A percentile compares a stretch with the other conserved stretches of the same genome.
Evolutionary conservation across 2,329 filamentous ascomycete species (phyloP).

Genomic region (Colletotrichum euphorbiae): DNA sequence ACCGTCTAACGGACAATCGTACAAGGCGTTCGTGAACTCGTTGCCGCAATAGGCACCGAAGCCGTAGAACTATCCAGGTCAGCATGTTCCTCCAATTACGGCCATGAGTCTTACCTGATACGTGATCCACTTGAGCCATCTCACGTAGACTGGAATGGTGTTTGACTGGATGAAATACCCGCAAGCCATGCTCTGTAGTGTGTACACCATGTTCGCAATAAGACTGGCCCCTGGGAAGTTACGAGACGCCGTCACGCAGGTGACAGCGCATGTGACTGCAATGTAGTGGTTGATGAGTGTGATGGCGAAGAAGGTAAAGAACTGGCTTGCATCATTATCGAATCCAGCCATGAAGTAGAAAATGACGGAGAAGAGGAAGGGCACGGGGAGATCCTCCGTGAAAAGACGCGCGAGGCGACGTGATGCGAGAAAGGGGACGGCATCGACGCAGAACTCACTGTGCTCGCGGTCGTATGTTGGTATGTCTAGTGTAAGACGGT

Average conservation of each 20-base stretch:
- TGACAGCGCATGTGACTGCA: constrained; percentile 76
- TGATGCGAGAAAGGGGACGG: constrained; percentile 77
- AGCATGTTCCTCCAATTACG: constrained; percentile 45
- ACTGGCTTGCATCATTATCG: constrained; percentile 70
- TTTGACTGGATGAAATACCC: constrained; percentile 82
- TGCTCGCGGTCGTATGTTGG: constrained; percentile 81
- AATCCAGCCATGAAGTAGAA: constrained; percentile 86
- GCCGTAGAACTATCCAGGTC: constrained; percentile 68
- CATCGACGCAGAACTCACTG: constrained; percentile 77
- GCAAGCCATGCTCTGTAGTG: constrained; percentile 78
- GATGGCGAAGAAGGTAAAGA: constrained; percentile 78
- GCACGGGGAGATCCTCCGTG: constrained; percentile 79
- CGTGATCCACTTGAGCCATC: constrained; percentile 79
- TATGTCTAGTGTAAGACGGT: constrained; percentile 80
- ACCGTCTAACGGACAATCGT: constrained; percentile 75
- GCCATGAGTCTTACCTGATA: constrained; percentile 60
- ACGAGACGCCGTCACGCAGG: constrained; percentile 73
- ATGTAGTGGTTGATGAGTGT: constrained; percentile 79
- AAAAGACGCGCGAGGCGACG: constrained; percentile 75
- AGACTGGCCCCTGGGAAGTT: constrained; percentile 78
- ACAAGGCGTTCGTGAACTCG: constrained; percentile 78
- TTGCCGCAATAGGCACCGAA: constrained; percentile 79
- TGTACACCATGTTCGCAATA: constrained; percentile 79
- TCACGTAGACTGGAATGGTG: constrained; percentile 80
- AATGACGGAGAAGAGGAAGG: constrained; percentile 76